Conservation (phyloP, 176 grass and related monocot species). For the Bothriochloa decipiens region DNA sequence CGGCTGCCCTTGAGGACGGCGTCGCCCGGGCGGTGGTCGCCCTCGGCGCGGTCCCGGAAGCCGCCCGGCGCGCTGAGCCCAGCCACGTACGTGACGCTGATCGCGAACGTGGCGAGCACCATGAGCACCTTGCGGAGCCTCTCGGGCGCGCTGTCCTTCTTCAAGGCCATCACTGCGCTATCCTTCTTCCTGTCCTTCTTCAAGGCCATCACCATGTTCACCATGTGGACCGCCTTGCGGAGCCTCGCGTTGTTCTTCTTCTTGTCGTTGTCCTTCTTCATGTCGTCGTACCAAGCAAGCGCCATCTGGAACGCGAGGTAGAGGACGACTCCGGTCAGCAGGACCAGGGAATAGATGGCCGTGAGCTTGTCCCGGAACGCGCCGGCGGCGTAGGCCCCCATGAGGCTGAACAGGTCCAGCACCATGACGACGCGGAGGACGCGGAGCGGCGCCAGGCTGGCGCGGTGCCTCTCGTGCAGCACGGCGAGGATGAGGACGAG, state of each 20-base stretch:
- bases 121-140: conserved; percentile 32
- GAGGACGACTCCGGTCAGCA: background rate
- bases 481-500: conserved; percentile 1
- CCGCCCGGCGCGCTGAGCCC: conserved; percentile 46
- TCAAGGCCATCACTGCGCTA: too few relatives aligned
- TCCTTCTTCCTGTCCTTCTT: too few relatives aligned
- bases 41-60: conserved; percentile 7
- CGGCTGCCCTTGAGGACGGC: background rate
- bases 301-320: background rate
- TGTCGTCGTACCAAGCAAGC: background rate
- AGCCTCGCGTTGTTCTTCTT: too few relatives aligned
- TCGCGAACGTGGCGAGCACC: conserved; percentile 42
- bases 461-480: background rate
- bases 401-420: conserved; percentile 23
- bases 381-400: conserved; percentile 11
- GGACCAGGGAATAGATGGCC: background rate
- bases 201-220: background rate
- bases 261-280: too few relatives aligned
- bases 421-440: background rate
- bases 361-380: conserved; percentile 3
- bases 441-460: background rate
- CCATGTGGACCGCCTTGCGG: conserved; percentile 32
- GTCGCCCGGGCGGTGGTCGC: background rate
- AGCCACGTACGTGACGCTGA: conserved; percentile 36
- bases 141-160: background rate